Evolutionary conservation across 129 eudicot species (phyloP), one percentile per base, ranked within the genome.

Genomic region (Flaveria ramosissima): DNA sequence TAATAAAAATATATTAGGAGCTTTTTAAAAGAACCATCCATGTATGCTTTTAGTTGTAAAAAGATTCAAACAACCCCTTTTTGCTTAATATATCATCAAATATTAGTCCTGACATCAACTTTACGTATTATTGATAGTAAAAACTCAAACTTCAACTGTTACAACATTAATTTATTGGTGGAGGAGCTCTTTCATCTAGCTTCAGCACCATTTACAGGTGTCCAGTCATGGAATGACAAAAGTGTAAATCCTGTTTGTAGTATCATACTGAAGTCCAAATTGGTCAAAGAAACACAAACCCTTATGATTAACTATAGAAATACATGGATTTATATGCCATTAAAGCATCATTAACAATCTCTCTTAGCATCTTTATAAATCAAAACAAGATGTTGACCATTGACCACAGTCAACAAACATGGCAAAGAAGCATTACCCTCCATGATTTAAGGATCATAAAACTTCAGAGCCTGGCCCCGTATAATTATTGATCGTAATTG

Each of bases 381-480:
- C 62, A 80, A 73, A 80, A 66, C 75, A 80, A 52, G 75, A 72
- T 48, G 62, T 69, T 70, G 45, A 70, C 77, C 48, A 78, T 14
- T 57, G 62, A 77, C 63, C 62, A 76, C 7, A 26, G 70, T 77
- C 77, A 48, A 71, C 68, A 75, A 24, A 60, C 71, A 74, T 53
- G 75, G 51, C 21, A 41, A 70, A 57, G 71, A 76, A 76, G 81
- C 81, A 77, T 76, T 42, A 79, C 83, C 78, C 83, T 76, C 82
- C 82, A 64, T 65, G 70, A 71, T 82, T 36, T 71, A 21, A 51
- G 68, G 61, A 76, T 71, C 53, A 61, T 30, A 78, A 73, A 81
- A 72, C 69, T 71, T 78, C 41, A 70, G 77, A 88, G 83, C 87
- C 83, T 71, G 81, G 79, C 86, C 83, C 81, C 84, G 81, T 61